Evolutionary conservation across 176 grass and related monocot species (phyloP).

Genomic region (Oryza rufipogon): DNA sequence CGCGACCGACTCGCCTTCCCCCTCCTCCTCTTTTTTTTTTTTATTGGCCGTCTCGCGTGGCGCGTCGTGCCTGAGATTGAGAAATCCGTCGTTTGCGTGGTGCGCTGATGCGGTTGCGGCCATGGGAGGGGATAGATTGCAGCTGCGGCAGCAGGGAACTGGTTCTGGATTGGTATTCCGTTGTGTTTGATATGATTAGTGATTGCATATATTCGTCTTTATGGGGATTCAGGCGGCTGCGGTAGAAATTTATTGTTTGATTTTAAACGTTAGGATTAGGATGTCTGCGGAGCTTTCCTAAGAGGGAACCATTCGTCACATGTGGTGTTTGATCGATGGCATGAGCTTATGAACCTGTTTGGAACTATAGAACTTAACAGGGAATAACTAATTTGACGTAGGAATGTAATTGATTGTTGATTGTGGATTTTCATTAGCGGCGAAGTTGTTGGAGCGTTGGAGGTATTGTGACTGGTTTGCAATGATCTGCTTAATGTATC

Average conservation of each 20-base stretch:
- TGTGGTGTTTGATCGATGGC: background rate
- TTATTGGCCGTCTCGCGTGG: background rate
- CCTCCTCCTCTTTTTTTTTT: background rate
- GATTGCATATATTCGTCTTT: background rate
- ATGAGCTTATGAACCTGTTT: background rate
- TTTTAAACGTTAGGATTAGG: background rate
- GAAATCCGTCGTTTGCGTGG: background rate
- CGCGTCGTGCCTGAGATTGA: background rate
- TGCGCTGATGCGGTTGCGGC: background rate
- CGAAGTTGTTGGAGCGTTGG: background rate
- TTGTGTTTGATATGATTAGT: background rate
- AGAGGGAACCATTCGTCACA: background rate
- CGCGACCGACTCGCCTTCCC: background rate
- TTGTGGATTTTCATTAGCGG: background rate
- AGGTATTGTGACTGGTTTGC: background rate
- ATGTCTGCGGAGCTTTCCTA: constrained; percentile 1
- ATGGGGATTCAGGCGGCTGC: background rate
- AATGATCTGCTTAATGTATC: background rate
- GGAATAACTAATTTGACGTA: background rate
- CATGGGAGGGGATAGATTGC: background rate
- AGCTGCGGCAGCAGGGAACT: background rate
- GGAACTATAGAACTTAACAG: background rate
- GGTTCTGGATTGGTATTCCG: background rate
- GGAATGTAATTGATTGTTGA: background rate
- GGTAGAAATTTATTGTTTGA: background rate